Evolutionary conservation across 2,329 filamentous ascomycete species (phyloP), one percentile per base, ranked within the genome.

Genomic region (Ophiosphaerella narmari): DNA sequence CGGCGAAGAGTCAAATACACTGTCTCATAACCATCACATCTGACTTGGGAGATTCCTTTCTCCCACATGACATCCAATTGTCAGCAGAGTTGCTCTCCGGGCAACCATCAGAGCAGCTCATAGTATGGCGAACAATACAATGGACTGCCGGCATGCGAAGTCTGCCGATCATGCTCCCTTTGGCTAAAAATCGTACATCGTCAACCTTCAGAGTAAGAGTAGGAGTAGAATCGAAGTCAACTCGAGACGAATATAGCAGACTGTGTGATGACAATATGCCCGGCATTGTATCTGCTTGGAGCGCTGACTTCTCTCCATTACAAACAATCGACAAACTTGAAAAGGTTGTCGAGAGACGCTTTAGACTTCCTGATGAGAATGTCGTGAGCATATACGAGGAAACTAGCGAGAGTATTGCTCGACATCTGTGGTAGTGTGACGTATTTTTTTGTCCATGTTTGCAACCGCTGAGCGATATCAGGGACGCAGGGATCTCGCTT

Each of bases 351-450:
- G 79, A 86, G 60, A 75, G 86, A 54, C 77, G 80, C 12, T 78
- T 87, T 49, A 61, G 63, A 11, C 71, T 81, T 7, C 60, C 73
- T 5, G 66, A 71, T 32, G 69, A 73, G 18, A 60, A 73, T 5
- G 64, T 65, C 5, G 60, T 86, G 8, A 70, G 71, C 31, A 81
- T 89, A 38, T 86, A 82, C 76, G 87, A 90, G 66, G 87, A 89
- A 62, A 87, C 85, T 0, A 86, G 86, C 4, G 86, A 90, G 63
- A 88, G 85, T 66, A 89, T 90, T 62, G 87, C 87, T 5, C 77
- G 86, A 36, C 87, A 90, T 73, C 78, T 89, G 41, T 90, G 87
- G 87, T 86, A 77, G 72, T 23, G 14, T 23, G n/a, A 38, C n/a
- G 8, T 40, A 12, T 31, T 21, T 31, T 31, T 16, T 44, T 31